Percentiles rank a stretch among this genome's conserved stretches.
Conservation (phyloP, 345 rosid genomes). For the Ricinus communis region DNA sequence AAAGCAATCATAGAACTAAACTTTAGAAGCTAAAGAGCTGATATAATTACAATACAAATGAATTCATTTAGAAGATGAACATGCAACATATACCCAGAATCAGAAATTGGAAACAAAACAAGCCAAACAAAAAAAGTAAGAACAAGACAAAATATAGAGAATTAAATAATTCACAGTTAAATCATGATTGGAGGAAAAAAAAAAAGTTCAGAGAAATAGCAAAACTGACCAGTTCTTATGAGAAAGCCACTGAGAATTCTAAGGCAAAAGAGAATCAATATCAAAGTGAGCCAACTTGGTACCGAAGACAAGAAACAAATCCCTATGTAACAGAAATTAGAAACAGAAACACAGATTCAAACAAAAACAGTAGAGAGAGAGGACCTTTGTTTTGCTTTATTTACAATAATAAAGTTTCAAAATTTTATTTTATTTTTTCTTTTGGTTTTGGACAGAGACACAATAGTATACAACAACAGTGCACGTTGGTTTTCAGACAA, state of each 20-base stretch:
- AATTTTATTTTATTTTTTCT: background rate
- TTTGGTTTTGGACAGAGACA: background rate
- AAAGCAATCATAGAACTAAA: background rate
- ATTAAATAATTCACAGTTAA: background rate
- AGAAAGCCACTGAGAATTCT: constrained; percentile 20
- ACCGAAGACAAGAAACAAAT: constrained; percentile 20
- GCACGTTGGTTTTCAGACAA: constrained; percentile 45
- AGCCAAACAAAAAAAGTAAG: background rate
- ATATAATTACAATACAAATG: background rate
- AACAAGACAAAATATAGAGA: background rate
- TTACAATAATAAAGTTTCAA: background rate
- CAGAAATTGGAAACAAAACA: background rate
- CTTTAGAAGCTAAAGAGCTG: background rate
- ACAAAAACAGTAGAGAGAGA: constrained; percentile 1
- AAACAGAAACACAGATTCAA: constrained; percentile 13
- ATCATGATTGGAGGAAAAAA: background rate
- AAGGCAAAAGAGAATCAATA: constrained; percentile 16
- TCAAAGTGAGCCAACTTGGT: constrained; percentile 20
- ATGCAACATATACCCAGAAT: background rate
- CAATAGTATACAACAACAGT: constrained; percentile 7
- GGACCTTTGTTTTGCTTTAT: background rate
- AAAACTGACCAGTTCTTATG: constrained; percentile 25
- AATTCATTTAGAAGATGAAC: background rate
- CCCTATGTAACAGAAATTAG: constrained; percentile 8
- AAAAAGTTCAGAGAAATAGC: background rate